Base-by-base conservation (phyloP, 768 basidiomycete species). In the Amanita rubescens region DNA sequence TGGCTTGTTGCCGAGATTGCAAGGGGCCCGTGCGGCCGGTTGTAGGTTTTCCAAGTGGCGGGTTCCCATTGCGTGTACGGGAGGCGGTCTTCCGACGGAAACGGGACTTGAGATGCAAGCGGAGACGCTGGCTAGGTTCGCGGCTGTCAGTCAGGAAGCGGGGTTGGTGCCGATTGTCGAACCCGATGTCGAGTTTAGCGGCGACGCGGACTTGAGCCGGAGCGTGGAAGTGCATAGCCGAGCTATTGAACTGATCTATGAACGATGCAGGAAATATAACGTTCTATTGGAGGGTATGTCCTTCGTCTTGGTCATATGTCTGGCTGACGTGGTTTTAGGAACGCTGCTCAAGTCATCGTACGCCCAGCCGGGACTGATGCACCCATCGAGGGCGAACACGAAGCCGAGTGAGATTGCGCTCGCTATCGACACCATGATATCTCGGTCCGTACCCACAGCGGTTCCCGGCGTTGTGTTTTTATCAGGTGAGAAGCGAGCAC, bases 21-120 rank as follows among this genome's bases (percentile, higher is more conserved):
- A 74, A 54, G 70, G 70, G 3, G 74, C 74, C 17, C 70, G 69
- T 32, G 67, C 65, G 17, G 71, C 71, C 0, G 76, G 76, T 1
- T 75, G 76, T 12, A 66, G 77, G 33, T 78, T 80, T 60, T 74
- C 74, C 34, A 78, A 77, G 57, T 79, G 75, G 73, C 71, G 77
- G 6, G 70, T 71, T n/a, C 74, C 73, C 1, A 73, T 78, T 54
- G 71, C 73, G 19, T 78, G 76, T 54, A 72, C 73, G 35, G 69
- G 69, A n/a, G n/a, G n/a, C n/a, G n/a, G n/a, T n/a, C n/a, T n/a
- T n/a, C n/a, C n/a, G n/a, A n/a, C n/a, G n/a, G n/a, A n/a, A n/a
- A n/a, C n/a, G n/a, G n/a, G n/a, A n/a, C n/a, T n/a, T n/a, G n/a
- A n/a, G n/a, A n/a, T 12, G 55, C 50, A 0, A 63, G 58, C 37